Evolutionary conservation across 371 early-diverging fungal species (phyloP), one percentile per base, ranked within the genome.

Genomic region (Choanephora cucurbitarum): DNA sequence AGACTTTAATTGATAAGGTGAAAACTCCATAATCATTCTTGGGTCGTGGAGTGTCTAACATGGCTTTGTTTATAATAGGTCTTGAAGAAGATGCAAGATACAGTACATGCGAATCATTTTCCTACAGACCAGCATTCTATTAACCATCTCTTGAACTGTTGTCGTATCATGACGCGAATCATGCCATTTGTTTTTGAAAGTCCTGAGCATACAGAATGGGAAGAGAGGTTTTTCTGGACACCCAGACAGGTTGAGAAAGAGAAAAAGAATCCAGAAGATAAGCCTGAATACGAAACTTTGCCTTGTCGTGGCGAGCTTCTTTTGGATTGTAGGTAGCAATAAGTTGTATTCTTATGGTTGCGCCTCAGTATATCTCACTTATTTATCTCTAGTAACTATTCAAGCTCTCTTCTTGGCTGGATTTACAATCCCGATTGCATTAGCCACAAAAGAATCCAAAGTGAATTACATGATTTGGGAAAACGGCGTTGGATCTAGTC

Each of bases 381-480:
- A 34, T 49, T 14, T 34, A 13, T 52, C 1, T 49, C 3, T 9
- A 78, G 75, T 73, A 56, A 68, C 70, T 0, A 57, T 75, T 1
- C 54, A 72, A 57, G 59, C 70, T 18, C 72, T 94, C 23, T 95
- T 92, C 62, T 79, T 87, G 50, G 73, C 86, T 0, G 91, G 91
- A 43, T 91, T 94, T 54, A 92, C 93, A 1, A 69, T 94, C 22
- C 91, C 89, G 15, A 79, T 71, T 43, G 76, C 76, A 17, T 66
- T 84, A 5, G 80, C 73, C 5, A 72, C 80, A 24, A 79, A 72
- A 37, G 73, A 64, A 24, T 57, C 69, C 4, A 68, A 73, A 23
- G 80, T 90, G 34, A 84, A 81, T 52, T 89, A 88, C 62, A 82
- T 85, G 6, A 91, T 93, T 61, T 94, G 95, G 93, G 92, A 90